These are phyloP conservation scores for Fusarium tuaranense DNA, from an alignment of 2,329 filamentous ascomycete genomes.

Conservation along the genomic window DNA sequence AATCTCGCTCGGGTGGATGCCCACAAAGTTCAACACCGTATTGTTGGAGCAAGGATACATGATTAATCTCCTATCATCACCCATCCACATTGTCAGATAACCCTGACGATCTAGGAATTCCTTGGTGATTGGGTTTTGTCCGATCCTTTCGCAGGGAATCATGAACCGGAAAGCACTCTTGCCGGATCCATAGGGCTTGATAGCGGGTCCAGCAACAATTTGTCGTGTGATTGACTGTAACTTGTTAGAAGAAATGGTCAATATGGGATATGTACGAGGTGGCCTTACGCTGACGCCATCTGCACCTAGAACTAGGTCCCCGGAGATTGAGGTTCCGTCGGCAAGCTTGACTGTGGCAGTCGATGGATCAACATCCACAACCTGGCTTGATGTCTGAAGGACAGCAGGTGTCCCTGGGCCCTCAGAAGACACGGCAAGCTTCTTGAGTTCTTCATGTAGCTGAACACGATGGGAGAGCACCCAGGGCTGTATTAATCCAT, in stretches of 20 bases:
- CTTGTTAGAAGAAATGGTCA: fast-evolving
- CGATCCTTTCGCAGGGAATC: constrained; percentile 54
- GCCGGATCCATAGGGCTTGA: constrained; percentile 57
- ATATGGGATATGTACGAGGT: fast-evolving
- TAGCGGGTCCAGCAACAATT: constrained; percentile 31
- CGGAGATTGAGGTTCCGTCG: constrained; percentile 55
- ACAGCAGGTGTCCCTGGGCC: constrained; percentile 51
- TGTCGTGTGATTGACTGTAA: constrained; percentile 40
- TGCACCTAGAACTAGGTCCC: constrained; percentile 65
- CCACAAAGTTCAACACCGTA: constrained; percentile 60
- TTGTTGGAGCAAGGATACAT: constrained; percentile 62
- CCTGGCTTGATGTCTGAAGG: constrained; percentile 55
- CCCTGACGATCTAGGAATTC: constrained; percentile 24
- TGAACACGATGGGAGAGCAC: constrained; percentile 63
- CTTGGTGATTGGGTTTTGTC: constrained; percentile 35
- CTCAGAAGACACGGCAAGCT: constrained; percentile 52
- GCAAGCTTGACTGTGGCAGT: constrained; percentile 57
- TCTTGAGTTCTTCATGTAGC: constrained; percentile 63
- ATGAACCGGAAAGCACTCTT: constrained; percentile 69
- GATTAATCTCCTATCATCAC: constrained; percentile 56
- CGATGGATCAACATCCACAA: constrained; percentile 56
- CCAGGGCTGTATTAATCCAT: constrained; percentile 48
- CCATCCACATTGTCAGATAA: constrained; percentile 52
- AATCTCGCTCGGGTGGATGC: constrained; percentile 58
- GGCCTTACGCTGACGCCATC: constrained; percentile 63